A percentile compares a stretch with the other conserved stretches of the same genome.
Evolutionary conservation across 169 alveolate genomes (phyloP).

Genomic region (Plasmodium gallinaceum): DNA sequence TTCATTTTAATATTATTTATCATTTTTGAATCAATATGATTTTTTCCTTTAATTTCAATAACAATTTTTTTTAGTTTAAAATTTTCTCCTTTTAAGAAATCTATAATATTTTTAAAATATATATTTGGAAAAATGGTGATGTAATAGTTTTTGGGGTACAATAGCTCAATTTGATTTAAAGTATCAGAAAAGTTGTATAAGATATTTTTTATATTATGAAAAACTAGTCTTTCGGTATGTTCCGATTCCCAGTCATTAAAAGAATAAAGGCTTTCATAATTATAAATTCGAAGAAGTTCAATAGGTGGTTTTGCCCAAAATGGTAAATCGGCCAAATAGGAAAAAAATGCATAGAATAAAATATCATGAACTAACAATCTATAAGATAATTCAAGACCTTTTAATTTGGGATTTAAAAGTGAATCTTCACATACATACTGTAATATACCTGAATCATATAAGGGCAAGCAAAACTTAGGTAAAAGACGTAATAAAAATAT

Average conservation of each 20-base stretch:
- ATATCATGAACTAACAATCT: conserved; percentile 82
- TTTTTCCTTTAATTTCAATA: conserved; percentile 57
- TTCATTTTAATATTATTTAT: conserved; percentile 28
- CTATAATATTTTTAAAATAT: conserved; percentile 75
- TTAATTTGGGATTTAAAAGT: conserved; percentile 76
- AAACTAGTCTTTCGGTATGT: conserved; percentile 80
- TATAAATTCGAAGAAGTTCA: conserved; percentile 77
- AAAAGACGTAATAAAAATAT: conserved; percentile 75
- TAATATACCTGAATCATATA: conserved; percentile 81
- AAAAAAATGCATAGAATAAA: conserved; percentile 79
- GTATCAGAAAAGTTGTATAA: conserved; percentile 78
- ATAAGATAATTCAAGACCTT: conserved; percentile 82
- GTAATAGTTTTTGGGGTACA: conserved; percentile 66
- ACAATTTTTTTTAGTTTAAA: conserved; percentile 75
- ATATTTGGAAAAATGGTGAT: conserved; percentile 78
- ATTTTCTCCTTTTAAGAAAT: conserved; percentile 78
- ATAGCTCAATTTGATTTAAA: conserved; percentile 76
- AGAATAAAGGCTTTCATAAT: conserved; percentile 79
- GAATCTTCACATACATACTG: conserved; percentile 84
- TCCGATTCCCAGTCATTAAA: conserved; percentile 80
- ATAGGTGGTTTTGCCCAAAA: conserved; percentile 85
- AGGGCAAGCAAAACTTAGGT: conserved; percentile 83
- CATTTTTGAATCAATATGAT: conserved; percentile 53
- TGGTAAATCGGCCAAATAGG: conserved; percentile 83
- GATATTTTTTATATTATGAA: conserved; percentile 78